These are phyloP conservation scores for Vicia villosa DNA, from an alignment of 306 rosid genomes.

Conservation along the genomic window DNA sequence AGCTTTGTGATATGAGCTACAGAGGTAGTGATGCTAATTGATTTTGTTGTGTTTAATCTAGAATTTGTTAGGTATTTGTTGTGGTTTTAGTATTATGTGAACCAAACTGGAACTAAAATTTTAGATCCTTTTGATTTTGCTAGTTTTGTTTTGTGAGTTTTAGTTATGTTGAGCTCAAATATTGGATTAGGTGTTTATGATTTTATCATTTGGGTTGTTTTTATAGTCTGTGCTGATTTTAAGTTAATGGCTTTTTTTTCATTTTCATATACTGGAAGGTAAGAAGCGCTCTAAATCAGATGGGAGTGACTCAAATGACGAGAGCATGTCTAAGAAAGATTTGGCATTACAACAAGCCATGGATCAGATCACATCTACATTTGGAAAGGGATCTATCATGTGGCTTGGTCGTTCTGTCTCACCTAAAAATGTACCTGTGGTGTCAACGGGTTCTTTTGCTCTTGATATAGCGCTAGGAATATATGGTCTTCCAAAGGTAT, in stretches of 20 bases:
- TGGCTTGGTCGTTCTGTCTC: conserved; percentile 83
- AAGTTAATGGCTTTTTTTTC: neutral
- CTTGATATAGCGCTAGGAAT: conserved; percentile 85
- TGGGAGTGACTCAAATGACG: conserved; percentile 69
- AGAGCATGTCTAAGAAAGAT: conserved; percentile 82
- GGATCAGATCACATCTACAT: conserved; percentile 87
- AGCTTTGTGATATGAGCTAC: neutral
- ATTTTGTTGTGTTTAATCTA: conserved; percentile 2
- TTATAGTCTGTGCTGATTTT: conserved; percentile 7
- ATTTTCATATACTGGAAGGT: conserved; percentile 46
- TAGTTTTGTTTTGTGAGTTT: conserved; percentile 7
- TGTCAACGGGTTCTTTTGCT: conserved; percentile 84
- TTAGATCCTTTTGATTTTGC: neutral
- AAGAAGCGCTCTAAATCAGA: conserved; percentile 63
- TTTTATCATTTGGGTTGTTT: neutral
- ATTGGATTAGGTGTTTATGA: neutral
- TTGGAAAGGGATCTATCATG: conserved; percentile 96
- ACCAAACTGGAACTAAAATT: conserved; percentile 3
- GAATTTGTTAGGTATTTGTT: conserved; percentile 12
- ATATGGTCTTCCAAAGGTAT: conserved; percentile 94
- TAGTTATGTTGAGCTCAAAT: conserved; percentile 1
- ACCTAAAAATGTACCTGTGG: conserved; percentile 67
- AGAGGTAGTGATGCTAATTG: neutral
- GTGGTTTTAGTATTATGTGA: neutral
- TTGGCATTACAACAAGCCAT: conserved; percentile 83